Conservation (phyloP, 2,329 filamentous ascomycete genomes). For the Clarireedia homoeocarpa region DNA sequence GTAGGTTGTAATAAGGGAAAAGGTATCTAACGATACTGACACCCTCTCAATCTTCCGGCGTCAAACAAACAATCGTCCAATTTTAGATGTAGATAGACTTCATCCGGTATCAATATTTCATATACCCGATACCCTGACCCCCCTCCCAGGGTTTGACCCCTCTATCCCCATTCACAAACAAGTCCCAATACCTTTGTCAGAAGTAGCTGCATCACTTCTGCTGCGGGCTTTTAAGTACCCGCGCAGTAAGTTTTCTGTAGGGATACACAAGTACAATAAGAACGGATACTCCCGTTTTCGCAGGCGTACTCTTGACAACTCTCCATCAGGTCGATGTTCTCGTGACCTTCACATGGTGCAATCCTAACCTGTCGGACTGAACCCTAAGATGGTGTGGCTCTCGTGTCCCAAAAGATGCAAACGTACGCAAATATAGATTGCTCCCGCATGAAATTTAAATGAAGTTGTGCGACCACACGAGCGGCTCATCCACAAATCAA, state of each 20-base stretch:
- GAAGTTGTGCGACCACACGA: constrained; percentile 17
- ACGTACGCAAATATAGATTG: constrained; percentile 17
- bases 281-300: constrained; percentile 22
- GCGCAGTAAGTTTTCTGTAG: background rate
- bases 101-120: constrained; percentile 9
- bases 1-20: background rate
- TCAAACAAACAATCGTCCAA: background rate
- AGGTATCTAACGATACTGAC: background rate
- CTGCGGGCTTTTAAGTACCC: background rate
- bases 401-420: constrained; percentile 24
- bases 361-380: constrained; percentile 9
- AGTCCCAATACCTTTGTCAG: constrained; percentile 4
- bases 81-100: constrained; percentile 1
- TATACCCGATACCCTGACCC: constrained; percentile 1
- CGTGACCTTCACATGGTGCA: constrained; percentile 25
- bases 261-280: background rate
- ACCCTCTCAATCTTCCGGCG: background rate
- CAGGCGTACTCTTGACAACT: constrained; percentile 11
- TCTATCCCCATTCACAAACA: background rate
- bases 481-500: constrained; percentile 21
- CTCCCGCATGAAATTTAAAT: constrained; percentile 12
- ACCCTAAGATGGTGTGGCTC: constrained; percentile 19
- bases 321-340: constrained; percentile 13
- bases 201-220: constrained; percentile 4
- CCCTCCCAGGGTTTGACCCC: background rate